A percentile compares a stretch with the other conserved stretches of the same genome.
Evolutionary conservation across 2,329 filamentous ascomycete genomes (phyloP).

Genomic region (Aspergillus pseudoviridinutans): DNA sequence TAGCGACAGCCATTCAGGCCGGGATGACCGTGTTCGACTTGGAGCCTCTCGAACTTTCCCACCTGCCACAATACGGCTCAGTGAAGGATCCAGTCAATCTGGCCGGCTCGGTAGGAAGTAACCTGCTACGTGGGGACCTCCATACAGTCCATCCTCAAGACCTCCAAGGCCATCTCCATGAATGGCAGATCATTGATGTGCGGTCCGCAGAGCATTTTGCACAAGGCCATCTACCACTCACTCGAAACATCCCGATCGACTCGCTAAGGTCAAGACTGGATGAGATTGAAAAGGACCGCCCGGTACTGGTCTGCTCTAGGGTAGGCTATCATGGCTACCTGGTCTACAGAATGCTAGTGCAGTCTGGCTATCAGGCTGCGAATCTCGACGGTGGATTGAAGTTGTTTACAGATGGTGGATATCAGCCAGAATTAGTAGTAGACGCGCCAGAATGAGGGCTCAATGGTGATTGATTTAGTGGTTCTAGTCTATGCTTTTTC

Average conservation of each 20-base stretch:
- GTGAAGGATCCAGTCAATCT: background rate
- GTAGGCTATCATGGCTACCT: background rate
- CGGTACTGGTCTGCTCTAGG: background rate
- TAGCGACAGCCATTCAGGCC: background rate
- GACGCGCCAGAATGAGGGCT: too few relatives aligned
- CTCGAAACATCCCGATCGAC: background rate
- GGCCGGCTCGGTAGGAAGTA: background rate
- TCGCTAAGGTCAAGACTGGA: background rate
- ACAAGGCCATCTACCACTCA: background rate
- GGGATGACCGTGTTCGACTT: background rate
- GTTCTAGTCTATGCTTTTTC: too few relatives aligned
- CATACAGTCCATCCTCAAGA: background rate
- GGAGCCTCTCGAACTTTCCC: background rate
- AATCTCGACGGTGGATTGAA: background rate
- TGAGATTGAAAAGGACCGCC: background rate
- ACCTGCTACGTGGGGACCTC: background rate
- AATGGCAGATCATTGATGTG: background rate
- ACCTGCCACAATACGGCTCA: background rate
- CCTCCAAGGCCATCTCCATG: background rate
- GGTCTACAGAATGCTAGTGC: background rate
- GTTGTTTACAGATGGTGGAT: background rate
- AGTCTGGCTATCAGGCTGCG: background rate
- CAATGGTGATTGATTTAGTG: too few relatives aligned
- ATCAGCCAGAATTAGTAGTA: background rate
- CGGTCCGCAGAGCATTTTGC: background rate